Percentiles rank a stretch among this genome's conserved stretches.
Evolutionary conservation across 225 moss, liverwort and hornwort genomes (phyloP).

Genomic region (Bryoerythrophyllum caledonicum): DNA sequence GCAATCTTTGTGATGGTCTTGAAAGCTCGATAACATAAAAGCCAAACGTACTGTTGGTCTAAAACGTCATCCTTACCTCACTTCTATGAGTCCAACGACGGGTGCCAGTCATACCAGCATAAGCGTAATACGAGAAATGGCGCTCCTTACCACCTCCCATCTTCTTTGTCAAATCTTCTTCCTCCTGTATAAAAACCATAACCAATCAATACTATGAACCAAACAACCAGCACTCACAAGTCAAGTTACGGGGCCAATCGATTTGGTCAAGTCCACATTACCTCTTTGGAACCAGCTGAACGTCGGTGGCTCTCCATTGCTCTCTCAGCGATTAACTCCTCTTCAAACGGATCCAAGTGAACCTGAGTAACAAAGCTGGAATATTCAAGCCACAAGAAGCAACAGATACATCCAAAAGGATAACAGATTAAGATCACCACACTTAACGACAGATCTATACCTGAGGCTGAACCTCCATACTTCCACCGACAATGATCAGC

Average conservation of each 20-base stretch:
- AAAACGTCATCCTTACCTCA: conserved; percentile 59
- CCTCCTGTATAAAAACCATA: conserved; percentile 41
- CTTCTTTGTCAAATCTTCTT: conserved; percentile 71
- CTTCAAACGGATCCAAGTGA: conserved; percentile 87
- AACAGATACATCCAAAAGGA: background rate
- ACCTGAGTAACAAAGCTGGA: conserved; percentile 37
- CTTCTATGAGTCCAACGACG: conserved; percentile 77
- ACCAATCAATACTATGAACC: background rate
- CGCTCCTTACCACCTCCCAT: conserved; percentile 79
- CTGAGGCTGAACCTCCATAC: conserved; percentile 97
- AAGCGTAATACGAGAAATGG: conserved; percentile 97
- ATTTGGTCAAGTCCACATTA: conserved; percentile 16
- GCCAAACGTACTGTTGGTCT: background rate
- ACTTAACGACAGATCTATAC: conserved; percentile 30
- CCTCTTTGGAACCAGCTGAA: conserved; percentile 59
- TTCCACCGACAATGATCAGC: conserved; percentile 85
- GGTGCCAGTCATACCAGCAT: conserved; percentile 71
- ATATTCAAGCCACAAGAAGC: conserved; percentile 6
- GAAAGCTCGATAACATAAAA: conserved; percentile 9
- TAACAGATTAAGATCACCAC: background rate
- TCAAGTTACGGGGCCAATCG: conserved; percentile 2
- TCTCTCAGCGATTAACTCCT: conserved; percentile 70
- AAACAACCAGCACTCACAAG: background rate
- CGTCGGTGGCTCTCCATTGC: conserved; percentile 65
- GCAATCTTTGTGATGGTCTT: background rate